Percentiles rank a stretch among this genome's conserved stretches.
phyloP scores from a whole-genome alignment of 208 protist genomes.

The Sergeia podlipaevii region DNA sequence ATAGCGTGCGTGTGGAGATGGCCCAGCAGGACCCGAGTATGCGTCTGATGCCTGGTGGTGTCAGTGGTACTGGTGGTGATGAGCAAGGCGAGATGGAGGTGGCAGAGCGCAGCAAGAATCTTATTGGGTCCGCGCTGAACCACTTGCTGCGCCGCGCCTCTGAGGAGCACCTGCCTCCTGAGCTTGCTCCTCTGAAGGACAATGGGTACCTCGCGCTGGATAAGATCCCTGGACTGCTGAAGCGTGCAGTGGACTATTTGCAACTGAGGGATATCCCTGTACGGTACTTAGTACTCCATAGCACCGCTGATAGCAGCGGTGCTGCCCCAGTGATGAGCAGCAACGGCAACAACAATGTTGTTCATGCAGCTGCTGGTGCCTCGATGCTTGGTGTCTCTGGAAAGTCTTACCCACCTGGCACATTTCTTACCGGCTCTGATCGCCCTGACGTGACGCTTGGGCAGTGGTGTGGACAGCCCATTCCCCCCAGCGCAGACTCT shows the following conservation, averaged over 20 bases:
- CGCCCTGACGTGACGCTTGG: conserved; percentile 55
- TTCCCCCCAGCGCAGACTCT: conserved; percentile 16
- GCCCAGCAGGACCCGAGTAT: not conserved
- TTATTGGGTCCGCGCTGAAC: conserved; percentile 60
- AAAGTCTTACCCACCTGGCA: conserved; percentile 26
- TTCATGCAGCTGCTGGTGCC: too few relatives aligned
- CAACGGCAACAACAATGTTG: too few relatives aligned
- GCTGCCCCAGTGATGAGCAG: conserved; percentile 1
- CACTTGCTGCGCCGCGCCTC: conserved; percentile 42
- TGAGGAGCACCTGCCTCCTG: conserved; percentile 35
- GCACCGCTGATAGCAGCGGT: conserved; percentile 31
- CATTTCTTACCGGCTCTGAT: conserved; percentile 55
- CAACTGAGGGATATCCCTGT: conserved; percentile 69
- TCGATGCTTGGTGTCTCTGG: not conserved
- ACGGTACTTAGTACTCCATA: conserved; percentile 82
- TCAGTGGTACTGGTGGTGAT: conserved; percentile 17
- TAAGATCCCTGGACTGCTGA: conserved; percentile 53
- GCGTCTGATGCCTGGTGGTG: not conserved
- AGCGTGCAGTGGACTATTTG: conserved; percentile 45
- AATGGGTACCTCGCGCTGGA: conserved; percentile 74
- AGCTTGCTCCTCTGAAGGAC: conserved; percentile 43
- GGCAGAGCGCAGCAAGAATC: conserved; percentile 44
- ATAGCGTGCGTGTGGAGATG: conserved; percentile 68
- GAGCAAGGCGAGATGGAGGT: conserved; percentile 63
- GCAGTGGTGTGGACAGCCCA: conserved; percentile 55